phyloP scores from a whole-genome alignment of 768 basidiomycete genomes.

The Auriculariales sp. region DNA sequence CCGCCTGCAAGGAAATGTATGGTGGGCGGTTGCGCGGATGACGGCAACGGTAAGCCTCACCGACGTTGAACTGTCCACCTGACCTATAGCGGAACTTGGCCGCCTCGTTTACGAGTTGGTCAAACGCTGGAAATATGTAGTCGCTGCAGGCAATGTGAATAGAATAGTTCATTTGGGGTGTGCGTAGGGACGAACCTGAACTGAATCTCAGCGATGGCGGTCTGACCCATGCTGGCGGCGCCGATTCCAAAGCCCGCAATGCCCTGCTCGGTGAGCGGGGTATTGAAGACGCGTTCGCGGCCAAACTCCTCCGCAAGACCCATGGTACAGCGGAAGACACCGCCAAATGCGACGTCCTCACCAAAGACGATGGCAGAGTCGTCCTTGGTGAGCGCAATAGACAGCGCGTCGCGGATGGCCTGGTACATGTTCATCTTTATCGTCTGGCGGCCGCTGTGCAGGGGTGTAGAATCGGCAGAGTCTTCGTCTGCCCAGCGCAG shows the following conservation, averaged over 20 bases:
- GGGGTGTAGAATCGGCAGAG: conserved; percentile 26
- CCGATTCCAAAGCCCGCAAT: conserved; percentile 94
- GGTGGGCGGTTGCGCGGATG: too few species aligned
- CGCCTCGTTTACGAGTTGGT: conserved; percentile 83
- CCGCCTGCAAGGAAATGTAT: too few species aligned
- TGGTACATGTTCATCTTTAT: conserved; percentile 95
- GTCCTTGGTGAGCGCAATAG: conserved; percentile 74
- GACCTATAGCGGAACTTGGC: conserved; percentile 88
- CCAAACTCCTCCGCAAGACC: conserved; percentile 90
- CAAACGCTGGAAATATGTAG: background rate
- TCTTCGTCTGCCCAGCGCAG: conserved; percentile 59
- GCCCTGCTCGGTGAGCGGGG: conserved; percentile 83
- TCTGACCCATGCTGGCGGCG: conserved; percentile 83
- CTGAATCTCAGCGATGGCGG: conserved; percentile 82
- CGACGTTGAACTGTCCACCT: conserved; percentile 71
- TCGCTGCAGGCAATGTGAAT: conserved; percentile 1
- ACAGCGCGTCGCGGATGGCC: conserved; percentile 82
- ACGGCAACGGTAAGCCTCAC: too few species aligned
- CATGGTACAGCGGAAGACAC: conserved; percentile 90
- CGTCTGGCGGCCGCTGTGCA: conserved; percentile 63
- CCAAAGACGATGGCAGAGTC: conserved; percentile 83
- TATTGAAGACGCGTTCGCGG: conserved; percentile 91
- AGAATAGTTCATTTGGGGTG: background rate
- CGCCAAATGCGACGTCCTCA: conserved; percentile 84
- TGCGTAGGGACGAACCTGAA: conserved; percentile 50